phyloP scores from a whole-genome alignment of 306 rosid species.

The Bauhinia variegata region DNA sequence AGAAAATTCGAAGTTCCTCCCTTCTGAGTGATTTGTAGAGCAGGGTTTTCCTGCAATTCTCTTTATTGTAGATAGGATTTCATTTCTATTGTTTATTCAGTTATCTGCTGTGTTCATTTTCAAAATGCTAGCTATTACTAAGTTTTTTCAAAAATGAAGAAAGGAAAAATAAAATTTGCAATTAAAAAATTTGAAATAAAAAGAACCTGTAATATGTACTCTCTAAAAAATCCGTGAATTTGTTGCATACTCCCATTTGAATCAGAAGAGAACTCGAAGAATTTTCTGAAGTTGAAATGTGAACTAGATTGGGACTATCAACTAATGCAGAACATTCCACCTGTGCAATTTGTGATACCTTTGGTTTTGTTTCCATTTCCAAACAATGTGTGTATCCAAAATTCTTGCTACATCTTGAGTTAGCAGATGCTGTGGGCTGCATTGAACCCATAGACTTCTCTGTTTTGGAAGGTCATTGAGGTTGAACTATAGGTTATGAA shows the following conservation, averaged over 20 bases:
- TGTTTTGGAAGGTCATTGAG: neutral
- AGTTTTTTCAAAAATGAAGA: too few species aligned
- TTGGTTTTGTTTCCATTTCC: neutral
- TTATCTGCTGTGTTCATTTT: too few species aligned
- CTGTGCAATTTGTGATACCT: neutral
- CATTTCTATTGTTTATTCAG: too few species aligned
- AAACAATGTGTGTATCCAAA: neutral
- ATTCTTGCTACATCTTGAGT: neutral
- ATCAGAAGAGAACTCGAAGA: neutral
- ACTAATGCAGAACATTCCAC: too few species aligned
- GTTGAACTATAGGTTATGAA: neutral
- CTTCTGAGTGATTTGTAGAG: too few species aligned
- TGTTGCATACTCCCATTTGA: conserved; percentile 1
- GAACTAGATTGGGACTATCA: too few species aligned
- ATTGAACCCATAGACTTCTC: neutral
- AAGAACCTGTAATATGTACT: conserved; percentile 3
- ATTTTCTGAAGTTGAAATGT: neutral
- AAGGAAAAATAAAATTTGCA: neutral
- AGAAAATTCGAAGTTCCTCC: too few species aligned
- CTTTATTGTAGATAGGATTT: too few species aligned
- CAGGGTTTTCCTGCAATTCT: too few species aligned
- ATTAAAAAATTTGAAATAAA: neutral
- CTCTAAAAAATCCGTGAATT: neutral
- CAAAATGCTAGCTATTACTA: too few species aligned
- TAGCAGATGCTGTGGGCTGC: neutral